phyloP scores from a whole-genome alignment of 2,329 filamentous ascomycete genomes.

The Pseudogymnoascus destructans region DNA sequence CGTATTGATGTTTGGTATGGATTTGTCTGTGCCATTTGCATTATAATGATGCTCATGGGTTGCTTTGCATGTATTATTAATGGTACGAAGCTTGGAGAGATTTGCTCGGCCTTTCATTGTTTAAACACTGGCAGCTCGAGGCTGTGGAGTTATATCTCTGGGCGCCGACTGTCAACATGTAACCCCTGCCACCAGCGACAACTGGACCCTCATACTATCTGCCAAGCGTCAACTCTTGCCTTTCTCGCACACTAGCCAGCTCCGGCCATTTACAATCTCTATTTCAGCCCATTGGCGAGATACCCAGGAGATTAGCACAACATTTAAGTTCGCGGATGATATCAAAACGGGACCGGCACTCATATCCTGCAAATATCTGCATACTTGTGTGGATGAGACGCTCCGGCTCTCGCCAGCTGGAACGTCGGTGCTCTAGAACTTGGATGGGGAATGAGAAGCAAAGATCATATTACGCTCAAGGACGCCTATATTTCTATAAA shows the following conservation, averaged over 20 bases:
- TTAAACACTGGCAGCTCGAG: neutral
- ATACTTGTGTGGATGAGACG: conserved; percentile 33
- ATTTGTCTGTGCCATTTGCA: neutral
- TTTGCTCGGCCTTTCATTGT: neutral
- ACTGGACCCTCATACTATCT: neutral
- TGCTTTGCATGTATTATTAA: neutral
- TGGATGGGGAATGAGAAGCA: conserved; percentile 1
- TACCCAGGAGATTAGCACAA: conserved; percentile 25
- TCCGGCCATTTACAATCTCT: conserved; percentile 1
- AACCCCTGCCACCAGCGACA: no score
- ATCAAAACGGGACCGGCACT: conserved; percentile 18
- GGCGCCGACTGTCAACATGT: neutral
- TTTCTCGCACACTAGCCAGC: no score
- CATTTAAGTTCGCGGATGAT: conserved; percentile 23
- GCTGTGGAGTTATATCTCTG: neutral
- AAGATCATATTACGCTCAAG: neutral
- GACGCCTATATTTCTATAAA: neutral
- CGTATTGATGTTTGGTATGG: neutral
- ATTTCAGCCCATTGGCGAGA: neutral
- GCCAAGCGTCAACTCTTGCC: neutral
- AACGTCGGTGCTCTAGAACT: neutral
- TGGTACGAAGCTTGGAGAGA: neutral
- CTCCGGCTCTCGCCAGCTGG: conserved; percentile 30
- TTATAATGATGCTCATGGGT: neutral
- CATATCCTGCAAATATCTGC: conserved; percentile 23